Base-by-base conservation (phyloP, 164 flowering plant species). In the Santalum album region DNA sequence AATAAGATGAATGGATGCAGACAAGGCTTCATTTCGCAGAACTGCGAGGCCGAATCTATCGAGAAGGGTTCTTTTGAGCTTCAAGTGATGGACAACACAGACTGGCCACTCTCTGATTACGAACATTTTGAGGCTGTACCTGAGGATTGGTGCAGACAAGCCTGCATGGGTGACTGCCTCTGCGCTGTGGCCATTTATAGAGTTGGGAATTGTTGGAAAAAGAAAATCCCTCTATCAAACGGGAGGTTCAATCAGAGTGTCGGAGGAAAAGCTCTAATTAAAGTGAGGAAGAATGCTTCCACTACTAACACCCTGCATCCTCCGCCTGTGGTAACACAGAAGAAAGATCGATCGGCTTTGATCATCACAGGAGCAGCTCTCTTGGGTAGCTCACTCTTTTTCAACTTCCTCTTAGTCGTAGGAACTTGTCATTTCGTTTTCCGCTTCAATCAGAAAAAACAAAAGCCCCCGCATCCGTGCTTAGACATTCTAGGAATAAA, bases 311-410 rank as follows among this genome's bases (percentile, higher is more conserved):
- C 16, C 15, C 40, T 2, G 15, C 15, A 14, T 14, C 2, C 2
- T 10, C 38, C 18, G 11, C n/a, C 1, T 7, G 7, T 29, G 19
- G 7, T 0, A 9, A 10, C 0, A 21, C 18, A 36, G 34, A 36
- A 39, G 43, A 25, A 64, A 29, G 38, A 61, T 25, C 61, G 52
- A 22, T 38, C 15, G 5, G 3, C 2, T 3, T 36, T 58, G 27
- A 49, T 58, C 18, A 4, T 58, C 17, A 22, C 23, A 1, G 34
- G n/a, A 18, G 45, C 61, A 46, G 53, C 61, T 12, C 42, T 67
- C 14, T 25, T 69, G n/a, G 64, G 76, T 20, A 42, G 56, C 60
- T 69, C 71, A 20, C 45, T 48, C 0, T 53, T 62, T 39, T 17
- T 66, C 38, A 65, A 56, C 26, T 24, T 65, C 0, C 12, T 65